These are phyloP conservation scores for Penicillium bovifimosum DNA, from an alignment of 495 filamentous ascomycete genomes.

Conservation along the genomic window DNA sequence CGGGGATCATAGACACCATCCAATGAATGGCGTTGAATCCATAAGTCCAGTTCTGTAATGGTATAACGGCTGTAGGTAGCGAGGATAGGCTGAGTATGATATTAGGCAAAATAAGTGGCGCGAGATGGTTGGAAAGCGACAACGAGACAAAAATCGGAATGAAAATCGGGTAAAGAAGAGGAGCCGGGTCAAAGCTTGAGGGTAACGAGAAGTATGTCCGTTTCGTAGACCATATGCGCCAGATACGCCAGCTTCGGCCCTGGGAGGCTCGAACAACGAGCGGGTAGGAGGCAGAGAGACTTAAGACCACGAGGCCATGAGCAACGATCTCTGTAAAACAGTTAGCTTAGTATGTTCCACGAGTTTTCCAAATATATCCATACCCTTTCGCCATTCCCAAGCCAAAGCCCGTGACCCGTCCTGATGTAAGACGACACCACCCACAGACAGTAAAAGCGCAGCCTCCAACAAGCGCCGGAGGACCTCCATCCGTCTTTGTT, in stretches of 20 bases:
- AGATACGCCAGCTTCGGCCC: constrained; percentile 24
- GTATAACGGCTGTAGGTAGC: constrained; percentile 67
- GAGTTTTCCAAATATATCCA: neutral
- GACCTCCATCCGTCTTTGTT: constrained; percentile 38
- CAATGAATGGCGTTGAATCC: constrained; percentile 64
- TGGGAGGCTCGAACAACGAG: constrained; percentile 26
- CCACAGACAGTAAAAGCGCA: constrained; percentile 39
- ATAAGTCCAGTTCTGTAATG: constrained; percentile 47
- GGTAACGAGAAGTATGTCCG: constrained; percentile 51
- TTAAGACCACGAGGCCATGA: constrained; percentile 35
- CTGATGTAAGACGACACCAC: constrained; percentile 34
- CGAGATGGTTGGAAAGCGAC: constrained; percentile 56
- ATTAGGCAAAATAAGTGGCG: constrained; percentile 63
- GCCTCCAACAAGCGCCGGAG: constrained; percentile 43
- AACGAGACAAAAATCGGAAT: constrained; percentile 75
- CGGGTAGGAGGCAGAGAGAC: constrained; percentile 46
- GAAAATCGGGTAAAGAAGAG: constrained; percentile 76
- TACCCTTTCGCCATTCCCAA: constrained; percentile 44
- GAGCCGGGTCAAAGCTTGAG: constrained; percentile 79
- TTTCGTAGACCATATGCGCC: constrained; percentile 21
- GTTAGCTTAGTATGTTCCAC: neutral
- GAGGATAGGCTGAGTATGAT: constrained; percentile 75
- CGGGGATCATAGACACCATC: constrained; percentile 60
- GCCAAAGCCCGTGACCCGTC: constrained; percentile 29
- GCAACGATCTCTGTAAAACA: constrained; percentile 42